Base-by-base conservation (phyloP, 208 protist species). In the Acanthamoeba comandoni region DNA sequence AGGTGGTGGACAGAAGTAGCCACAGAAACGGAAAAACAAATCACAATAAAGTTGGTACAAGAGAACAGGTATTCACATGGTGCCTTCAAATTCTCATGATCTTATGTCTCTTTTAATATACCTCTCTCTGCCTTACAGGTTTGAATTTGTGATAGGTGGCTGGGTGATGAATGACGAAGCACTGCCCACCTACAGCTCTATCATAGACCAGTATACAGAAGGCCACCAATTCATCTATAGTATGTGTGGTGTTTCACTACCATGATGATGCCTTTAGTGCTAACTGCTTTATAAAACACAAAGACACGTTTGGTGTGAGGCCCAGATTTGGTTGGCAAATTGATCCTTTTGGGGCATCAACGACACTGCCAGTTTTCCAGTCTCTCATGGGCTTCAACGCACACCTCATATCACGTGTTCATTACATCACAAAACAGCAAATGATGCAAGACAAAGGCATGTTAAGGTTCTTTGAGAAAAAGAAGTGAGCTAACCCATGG, bases 111-210 rank as follows among this genome's bases (percentile, higher is more conserved):
- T 43, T 43, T 5, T 43, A 43, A 43, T 5, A 65, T n/a, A n/a
- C n/a, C n/a, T 5, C 58, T 0, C 51, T 79, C 26, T 24, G n/a
- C 26, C 4, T 84, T 24, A 5, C 24, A 22, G 77, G n/a, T 86
- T 84, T 24, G 86, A 91, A 52, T 86, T 91, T 86, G 69, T 86
- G 49, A 15, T 65, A 9, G 92, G 93, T 55, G 93, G 93, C 2
- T 94, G 82, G 52, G 88, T 84, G 29, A 95, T 95, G 93, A 92
- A 94, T 60, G 91, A 95, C 77, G 93, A 95, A 69, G 93, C 93
- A 2, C 53, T 77, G 0, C 65, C 93, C 8, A 55, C 60, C 71
- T 94, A 94, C 43, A 53, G 60, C 22, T 71, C 87, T 15, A 85
- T 93, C 0, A 86, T 95, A 22, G 67, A 94, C 55, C 93, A 95